Base-by-base conservation (phyloP, 2,329 filamentous ascomycete species). In the Thelonectria discophora region DNA sequence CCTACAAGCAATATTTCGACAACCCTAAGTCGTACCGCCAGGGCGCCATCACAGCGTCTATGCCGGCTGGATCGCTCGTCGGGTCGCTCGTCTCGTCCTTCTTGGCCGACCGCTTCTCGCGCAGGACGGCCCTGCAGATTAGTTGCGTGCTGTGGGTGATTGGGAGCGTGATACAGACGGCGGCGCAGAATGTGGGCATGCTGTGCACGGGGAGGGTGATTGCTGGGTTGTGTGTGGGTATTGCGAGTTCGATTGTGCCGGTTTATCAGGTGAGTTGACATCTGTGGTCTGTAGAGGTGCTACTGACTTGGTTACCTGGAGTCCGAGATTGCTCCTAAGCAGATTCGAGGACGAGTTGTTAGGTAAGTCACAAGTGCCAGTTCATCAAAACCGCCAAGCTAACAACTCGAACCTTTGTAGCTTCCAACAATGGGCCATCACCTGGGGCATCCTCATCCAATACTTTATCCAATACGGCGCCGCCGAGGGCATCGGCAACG, bases 1-100 rank as follows among this genome's bases (percentile, higher is more conserved):
- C 88, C 48, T 93, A 93, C 75, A 87, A 87, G 68, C 87, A 85
- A 69, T 93, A 91, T 76, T 93, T 93, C 78, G 80, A 87, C 69
- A 84, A 91, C 56, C 84, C 84, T 3, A 73, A 74, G 17, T 83
- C 81, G 1, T 82, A 85, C 66, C 80, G 83, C 1, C 89, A 92
- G 75, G 90, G 89, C 46, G 89, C 84, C 47, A 92, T 92, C 73
- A 90, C 89, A 3, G 89, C 89, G 20, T 80, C 89, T 2, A 92
- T 93, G 90, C 87, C 90, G 15, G 89, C 86, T 49, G 90, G 90
- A 15, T 92, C 89, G 5, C 87, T 90, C 64, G 75, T 89, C 10
- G 90, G 84, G 34, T 82, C 84, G 1, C 74, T 86, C 12, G 58
- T 74, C 18, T 84, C 82, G 5, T 84, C 82, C 27, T 81, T 81